phyloP scores from a whole-genome alignment of 2,329 filamentous ascomycete genomes.

The Verticillium nonalfalfae region DNA sequence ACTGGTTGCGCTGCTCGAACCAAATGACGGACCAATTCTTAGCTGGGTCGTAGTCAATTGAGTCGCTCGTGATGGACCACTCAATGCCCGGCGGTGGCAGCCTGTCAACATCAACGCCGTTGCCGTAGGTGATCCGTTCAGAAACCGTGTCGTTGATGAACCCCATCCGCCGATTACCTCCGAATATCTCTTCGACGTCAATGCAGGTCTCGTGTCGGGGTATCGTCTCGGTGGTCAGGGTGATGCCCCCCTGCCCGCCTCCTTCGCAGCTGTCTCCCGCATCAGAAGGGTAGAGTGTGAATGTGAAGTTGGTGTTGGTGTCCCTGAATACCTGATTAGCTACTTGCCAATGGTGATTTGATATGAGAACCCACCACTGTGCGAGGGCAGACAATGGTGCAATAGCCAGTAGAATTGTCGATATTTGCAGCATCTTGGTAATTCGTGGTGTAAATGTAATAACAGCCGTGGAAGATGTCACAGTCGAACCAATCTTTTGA shows the following conservation, averaged over 20 bases:
- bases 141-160: not conserved
- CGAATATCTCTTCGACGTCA: not conserved
- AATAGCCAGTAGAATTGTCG: not conserved
- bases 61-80: constrained; percentile 8
- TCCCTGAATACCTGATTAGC: not conserved
- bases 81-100: constrained; percentile 5
- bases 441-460: not conserved
- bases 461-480: not conserved
- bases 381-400: not conserved
- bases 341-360: not conserved
- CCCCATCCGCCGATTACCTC: not conserved
- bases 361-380: not conserved
- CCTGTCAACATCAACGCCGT: not conserved
- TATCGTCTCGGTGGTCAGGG: not conserved
- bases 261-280: not conserved
- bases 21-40: constrained; percentile 11
- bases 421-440: not conserved
- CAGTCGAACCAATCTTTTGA: too few relatives aligned
- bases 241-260: not conserved
- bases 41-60: constrained; percentile 6
- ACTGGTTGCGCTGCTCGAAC: constrained; percentile 6
- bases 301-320: not conserved
- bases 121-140: not conserved
- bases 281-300: not conserved
- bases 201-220: not conserved